A percentile compares a stretch with the other conserved stretches of the same genome.
Evolutionary conservation across 2,329 filamentous ascomycete genomes (phyloP).

Genomic region (Colletotrichum gigasporum): DNA sequence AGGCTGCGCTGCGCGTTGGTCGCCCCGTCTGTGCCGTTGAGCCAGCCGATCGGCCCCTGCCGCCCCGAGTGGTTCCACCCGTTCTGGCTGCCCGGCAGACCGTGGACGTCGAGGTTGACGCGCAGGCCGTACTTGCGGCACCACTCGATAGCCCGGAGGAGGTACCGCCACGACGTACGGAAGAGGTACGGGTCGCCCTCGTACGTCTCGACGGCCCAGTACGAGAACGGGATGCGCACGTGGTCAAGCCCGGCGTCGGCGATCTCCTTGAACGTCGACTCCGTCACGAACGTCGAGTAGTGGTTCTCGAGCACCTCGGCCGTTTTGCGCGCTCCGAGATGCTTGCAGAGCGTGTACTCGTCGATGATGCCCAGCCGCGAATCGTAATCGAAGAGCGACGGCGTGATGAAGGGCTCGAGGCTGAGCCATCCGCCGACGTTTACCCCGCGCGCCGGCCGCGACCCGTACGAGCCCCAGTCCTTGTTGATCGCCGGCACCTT

Average conservation of each 20-base stretch:
- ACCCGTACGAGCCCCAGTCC: slow-evolving; percentile 79
- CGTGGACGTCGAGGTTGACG: slow-evolving; percentile 93
- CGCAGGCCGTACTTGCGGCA: slow-evolving; percentile 90
- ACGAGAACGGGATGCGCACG: slow-evolving; percentile 93
- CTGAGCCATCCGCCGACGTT: slow-evolving; percentile 95
- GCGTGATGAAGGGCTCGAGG: slow-evolving; percentile 94
- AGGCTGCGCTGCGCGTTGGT: slow-evolving; percentile 83
- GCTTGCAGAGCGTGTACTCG: slow-evolving; percentile 81
- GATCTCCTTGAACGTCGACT: slow-evolving; percentile 86
- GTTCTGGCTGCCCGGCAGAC: slow-evolving; percentile 92
- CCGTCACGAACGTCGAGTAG: slow-evolving; percentile 88
- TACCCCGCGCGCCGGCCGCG: slow-evolving; percentile 84
- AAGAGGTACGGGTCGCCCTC: slow-evolving; percentile 88
- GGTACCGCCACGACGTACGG: slow-evolving; percentile 90
- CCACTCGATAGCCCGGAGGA: slow-evolving; percentile 93
- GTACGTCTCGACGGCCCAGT: slow-evolving; percentile 92
- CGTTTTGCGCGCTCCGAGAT: slow-evolving; percentile 73
- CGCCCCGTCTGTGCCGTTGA: slow-evolving; percentile 87
- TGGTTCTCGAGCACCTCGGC: slow-evolving; percentile 83
- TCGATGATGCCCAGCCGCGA: slow-evolving; percentile 76
- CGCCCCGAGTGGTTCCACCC: slow-evolving; percentile 97
- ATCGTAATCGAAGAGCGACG: slow-evolving; percentile 84
- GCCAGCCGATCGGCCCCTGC: slow-evolving; percentile 83
- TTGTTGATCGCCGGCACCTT: slow-evolving; percentile 82
- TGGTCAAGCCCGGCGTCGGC: slow-evolving; percentile 91